Percentiles rank a stretch among this genome's conserved stretches.
Evolutionary conservation across 2,329 filamentous ascomycete genomes (phyloP).

Genomic region (Hypomyces rosellus): DNA sequence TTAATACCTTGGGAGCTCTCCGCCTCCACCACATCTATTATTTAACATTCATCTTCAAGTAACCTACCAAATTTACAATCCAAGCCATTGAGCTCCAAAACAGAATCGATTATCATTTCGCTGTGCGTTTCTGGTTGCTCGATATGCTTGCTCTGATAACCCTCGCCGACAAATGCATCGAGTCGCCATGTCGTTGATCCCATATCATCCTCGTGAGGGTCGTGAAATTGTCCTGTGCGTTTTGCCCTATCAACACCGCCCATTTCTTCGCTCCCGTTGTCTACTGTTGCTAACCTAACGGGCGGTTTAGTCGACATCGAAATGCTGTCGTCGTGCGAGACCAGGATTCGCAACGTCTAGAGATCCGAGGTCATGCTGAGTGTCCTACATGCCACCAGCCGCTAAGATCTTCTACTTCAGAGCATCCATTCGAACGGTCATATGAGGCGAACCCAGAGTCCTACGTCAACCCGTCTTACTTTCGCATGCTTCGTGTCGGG

Average conservation of each 20-base stretch:
- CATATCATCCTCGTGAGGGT: conserved; percentile 66
- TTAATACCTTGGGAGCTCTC: too few relatives aligned
- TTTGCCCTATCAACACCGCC: conserved; percentile 10
- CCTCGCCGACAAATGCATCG: conserved; percentile 14
- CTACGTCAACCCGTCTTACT: conserved; percentile 89
- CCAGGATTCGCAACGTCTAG: conserved; percentile 74
- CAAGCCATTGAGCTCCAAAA: too few relatives aligned
- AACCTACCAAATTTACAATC: background rate
- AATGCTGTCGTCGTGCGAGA: conserved; percentile 92
- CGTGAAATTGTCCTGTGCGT: conserved; percentile 76
- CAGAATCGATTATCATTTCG: too few relatives aligned
- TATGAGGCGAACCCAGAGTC: conserved; percentile 43
- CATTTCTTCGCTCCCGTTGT: background rate
- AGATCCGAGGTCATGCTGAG: conserved; percentile 68
- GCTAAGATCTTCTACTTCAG: conserved; percentile 43
- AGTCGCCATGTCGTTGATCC: conserved; percentile 60
- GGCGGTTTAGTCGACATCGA: conserved; percentile 66
- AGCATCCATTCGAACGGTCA: conserved; percentile 42
- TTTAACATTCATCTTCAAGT: too few relatives aligned
- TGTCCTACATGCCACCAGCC: conserved; percentile 91
- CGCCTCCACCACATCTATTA: too few relatives aligned
- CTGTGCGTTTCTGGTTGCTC: conserved; percentile 5
- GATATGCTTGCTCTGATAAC: conserved; percentile 14
- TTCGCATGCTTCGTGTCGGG: conserved; percentile 74
- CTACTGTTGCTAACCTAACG: background rate